These are phyloP conservation scores for Rachicladosporium sp. DNA, from an alignment of 2,329 filamentous ascomycete species.

Conservation along the genomic window DNA sequence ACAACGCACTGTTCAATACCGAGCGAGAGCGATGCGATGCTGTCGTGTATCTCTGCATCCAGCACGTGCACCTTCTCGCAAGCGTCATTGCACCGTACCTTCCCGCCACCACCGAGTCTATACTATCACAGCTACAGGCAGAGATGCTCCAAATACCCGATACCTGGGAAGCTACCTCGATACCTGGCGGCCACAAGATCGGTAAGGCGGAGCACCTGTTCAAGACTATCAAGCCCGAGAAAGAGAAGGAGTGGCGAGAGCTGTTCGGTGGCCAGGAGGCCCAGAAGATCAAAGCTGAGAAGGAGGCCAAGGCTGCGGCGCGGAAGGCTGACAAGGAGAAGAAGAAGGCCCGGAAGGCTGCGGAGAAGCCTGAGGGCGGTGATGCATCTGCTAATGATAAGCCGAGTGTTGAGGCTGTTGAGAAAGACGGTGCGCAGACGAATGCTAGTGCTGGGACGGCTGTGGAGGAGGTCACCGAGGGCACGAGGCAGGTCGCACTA, in stretches of 20 bases:
- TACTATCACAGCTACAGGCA: constrained; percentile 58
- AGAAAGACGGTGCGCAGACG: constrained; percentile 49
- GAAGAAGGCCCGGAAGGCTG: constrained; percentile 47
- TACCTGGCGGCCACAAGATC: constrained; percentile 67
- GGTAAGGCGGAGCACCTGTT: constrained; percentile 73
- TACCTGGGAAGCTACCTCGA: constrained; percentile 46
- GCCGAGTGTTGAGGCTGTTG: constrained; percentile 69
- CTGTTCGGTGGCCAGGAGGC: constrained; percentile 57
- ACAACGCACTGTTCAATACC: constrained; percentile 48
- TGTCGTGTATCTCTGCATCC: constrained; percentile 66
- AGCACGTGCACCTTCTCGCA: constrained; percentile 71
- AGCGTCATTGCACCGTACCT: constrained; percentile 74
- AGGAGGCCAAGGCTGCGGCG: constrained; percentile 51
- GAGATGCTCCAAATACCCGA: constrained; percentile 32
- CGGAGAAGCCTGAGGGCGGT: constrained; percentile 31
- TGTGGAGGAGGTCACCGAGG: constrained; percentile 32
- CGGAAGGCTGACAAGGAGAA: constrained; percentile 57
- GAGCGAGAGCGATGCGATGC: constrained; percentile 48
- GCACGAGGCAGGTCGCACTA: constrained; percentile 32
- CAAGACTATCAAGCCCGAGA: constrained; percentile 67
- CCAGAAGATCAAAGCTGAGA: constrained; percentile 54
- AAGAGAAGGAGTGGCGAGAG: constrained; percentile 71
- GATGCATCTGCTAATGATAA: constrained; percentile 30
- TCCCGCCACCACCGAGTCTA: constrained; percentile 62
- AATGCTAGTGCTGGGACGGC: constrained; percentile 26